Evolutionary conservation across 2,329 filamentous ascomycete genomes (phyloP), one percentile per base, ranked within the genome.

Genomic region (Graphilbum sp.): DNA sequence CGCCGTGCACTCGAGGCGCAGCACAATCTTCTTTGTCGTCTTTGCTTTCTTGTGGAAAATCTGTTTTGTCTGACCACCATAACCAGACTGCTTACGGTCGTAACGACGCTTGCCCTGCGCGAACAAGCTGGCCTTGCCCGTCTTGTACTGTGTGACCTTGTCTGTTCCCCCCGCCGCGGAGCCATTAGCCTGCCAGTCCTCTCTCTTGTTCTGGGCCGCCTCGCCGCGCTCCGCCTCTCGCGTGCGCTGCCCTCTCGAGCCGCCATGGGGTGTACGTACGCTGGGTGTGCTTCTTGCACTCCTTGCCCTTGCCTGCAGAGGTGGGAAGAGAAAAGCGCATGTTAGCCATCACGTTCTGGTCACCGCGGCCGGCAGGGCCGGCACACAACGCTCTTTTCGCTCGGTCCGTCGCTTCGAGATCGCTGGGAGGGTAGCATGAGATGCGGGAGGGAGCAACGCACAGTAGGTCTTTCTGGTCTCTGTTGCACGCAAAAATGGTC

Each of bases 1-100:
- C 54, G 69, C 64, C 60, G 85, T 88, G 75, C 90, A 98, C 68
- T 98, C 90, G 66, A 98, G 71, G 72, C 90, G 79, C 67, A 98
- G 72, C 59, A 98, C 92, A 57, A 98, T 82, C 81, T 98, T 98
- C 84, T 98, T 98, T 63, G 90, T 98, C 54, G 90, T 98, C 83
- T 98, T 98, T 53, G 90, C 90, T 75, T 95, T 96, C 81, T 96
- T 98, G 84, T 96, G 90, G 83, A 96, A 98, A 61, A 98, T 87
- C 56, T 92, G 90, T 75, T 98, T 98, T 60, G 90, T 98, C 75
- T 98, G 90, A 87, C 90, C 90, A 84, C 90, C 90, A 63, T 95
- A 96, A 83, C 88, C 88, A 64, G 80, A 85, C 74, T 96, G 88
- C 76, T 96, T 96, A 62, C 46, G 42, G 36, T 47, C 46, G 73